These are phyloP conservation scores for Aspergillus ochraceus DNA, from an alignment of 2,329 filamentous ascomycete genomes.

Conservation along the genomic window DNA sequence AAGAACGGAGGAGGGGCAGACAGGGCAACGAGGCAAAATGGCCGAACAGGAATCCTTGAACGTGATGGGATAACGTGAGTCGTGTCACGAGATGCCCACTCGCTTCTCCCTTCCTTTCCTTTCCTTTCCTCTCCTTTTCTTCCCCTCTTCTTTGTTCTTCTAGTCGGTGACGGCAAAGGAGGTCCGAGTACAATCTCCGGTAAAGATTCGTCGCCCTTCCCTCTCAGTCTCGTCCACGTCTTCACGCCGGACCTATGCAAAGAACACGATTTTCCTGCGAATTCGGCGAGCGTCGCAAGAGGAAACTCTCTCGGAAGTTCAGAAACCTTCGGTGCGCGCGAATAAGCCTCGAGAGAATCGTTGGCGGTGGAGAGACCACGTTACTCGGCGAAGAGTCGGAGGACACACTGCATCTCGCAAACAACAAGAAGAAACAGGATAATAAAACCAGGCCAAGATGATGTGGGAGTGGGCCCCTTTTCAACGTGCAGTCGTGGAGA, in stretches of 20 bases:
- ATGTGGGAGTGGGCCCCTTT: slow-evolving; percentile 19
- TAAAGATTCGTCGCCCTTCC: background rate
- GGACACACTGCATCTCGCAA: background rate
- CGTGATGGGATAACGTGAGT: slow-evolving; percentile 8
- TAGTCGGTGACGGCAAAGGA: background rate
- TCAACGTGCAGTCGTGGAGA: slow-evolving; percentile 21
- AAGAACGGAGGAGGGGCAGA: background rate
- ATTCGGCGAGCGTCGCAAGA: background rate
- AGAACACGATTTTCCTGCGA: background rate
- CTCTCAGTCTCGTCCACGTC: background rate
- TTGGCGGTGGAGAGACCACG: background rate
- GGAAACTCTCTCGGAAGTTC: background rate
- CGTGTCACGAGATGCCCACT: slow-evolving; percentile 8
- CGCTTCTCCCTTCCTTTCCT: background rate
- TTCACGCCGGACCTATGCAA: background rate
- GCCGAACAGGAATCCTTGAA: background rate
- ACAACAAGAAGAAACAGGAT: background rate
- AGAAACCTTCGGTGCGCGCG: background rate
- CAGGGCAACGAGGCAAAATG: background rate
- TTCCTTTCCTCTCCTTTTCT: background rate
- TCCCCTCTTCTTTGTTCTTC: background rate
- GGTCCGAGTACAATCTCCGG: background rate
- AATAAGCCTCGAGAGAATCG: background rate
- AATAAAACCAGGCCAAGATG: background rate
- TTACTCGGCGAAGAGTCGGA: background rate